These are phyloP conservation scores for Penicillium sp. DNA, from an alignment of 2,329 filamentous ascomycete species.

Conservation along the genomic window DNA sequence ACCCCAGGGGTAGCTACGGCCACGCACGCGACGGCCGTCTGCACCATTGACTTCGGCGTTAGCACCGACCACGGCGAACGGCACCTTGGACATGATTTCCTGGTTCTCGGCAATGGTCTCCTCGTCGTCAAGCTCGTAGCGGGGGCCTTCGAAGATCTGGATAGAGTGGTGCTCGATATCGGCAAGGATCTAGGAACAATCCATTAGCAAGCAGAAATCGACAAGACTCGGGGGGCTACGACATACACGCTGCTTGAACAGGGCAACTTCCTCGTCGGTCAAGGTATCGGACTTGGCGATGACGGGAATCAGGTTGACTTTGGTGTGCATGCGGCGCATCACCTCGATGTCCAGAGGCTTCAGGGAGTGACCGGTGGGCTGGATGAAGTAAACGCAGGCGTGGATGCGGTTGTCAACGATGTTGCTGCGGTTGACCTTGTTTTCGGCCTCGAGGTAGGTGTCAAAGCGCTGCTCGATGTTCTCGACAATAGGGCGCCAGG, in stretches of 20 bases:
- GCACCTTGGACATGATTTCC: conserved; percentile 99
- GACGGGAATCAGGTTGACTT: conserved; percentile 99
- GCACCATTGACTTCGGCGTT: conserved; percentile 87
- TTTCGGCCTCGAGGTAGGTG: conserved; percentile 96
- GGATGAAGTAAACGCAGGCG: conserved; percentile 98
- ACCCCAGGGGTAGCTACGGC: conserved; percentile 96
- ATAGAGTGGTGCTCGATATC: conserved; percentile 97
- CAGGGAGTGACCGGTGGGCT: conserved; percentile 94
- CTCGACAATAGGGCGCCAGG: conserved; percentile 97
- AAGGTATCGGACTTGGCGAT: conserved; percentile 98
- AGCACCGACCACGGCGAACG: conserved; percentile 94
- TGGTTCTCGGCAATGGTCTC: conserved; percentile 99
- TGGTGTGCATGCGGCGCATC: conserved; percentile 98
- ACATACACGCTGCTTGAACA: conserved; percentile 92
- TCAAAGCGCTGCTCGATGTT: conserved; percentile 99
- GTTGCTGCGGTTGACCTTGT: conserved; percentile 99
- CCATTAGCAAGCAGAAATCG: background rate
- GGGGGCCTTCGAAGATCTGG: conserved; percentile 97
- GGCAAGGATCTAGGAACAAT: conserved; percentile 67
- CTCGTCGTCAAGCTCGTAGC: conserved; percentile 97
- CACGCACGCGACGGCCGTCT: conserved; percentile 91
- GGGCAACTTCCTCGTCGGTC: conserved; percentile 89
- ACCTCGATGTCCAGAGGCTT: conserved; percentile 99
- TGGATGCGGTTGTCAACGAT: conserved; percentile 99
- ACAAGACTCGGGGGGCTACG: background rate